These are phyloP conservation scores for Flaveria sonorensis DNA, from an alignment of 129 eudicot species.

Conservation along the genomic window DNA sequence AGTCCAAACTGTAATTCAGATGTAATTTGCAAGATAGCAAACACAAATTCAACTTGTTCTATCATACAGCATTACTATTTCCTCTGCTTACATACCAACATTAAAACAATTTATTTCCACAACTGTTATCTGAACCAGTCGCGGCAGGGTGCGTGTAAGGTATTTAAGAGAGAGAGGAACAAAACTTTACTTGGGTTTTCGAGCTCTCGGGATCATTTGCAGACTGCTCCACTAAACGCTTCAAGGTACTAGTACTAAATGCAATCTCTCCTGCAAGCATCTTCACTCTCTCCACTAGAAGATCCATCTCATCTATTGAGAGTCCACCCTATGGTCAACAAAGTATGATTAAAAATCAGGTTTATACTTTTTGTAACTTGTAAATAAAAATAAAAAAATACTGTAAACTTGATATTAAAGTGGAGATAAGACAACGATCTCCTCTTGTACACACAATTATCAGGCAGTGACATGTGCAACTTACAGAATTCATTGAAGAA, in stretches of 20 bases:
- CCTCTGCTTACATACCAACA: conserved; percentile 5
- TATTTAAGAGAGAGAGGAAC: neutral
- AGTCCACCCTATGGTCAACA: conserved; percentile 60
- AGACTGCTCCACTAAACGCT: conserved; percentile 91
- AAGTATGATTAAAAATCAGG: conserved; percentile 10
- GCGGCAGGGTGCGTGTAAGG: neutral
- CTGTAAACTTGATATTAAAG: neutral
- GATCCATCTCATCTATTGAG: conserved; percentile 85
- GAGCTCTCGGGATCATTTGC: conserved; percentile 86
- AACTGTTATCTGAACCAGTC: conserved; percentile 12
- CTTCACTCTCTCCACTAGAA: conserved; percentile 92
- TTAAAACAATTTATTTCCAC: conserved; percentile 3
- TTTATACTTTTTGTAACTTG: conserved; percentile 6
- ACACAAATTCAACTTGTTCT: neutral
- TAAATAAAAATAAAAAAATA: neutral
- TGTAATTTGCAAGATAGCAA: conserved; percentile 7
- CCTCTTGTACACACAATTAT: conserved; percentile 2
- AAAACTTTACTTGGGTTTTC: conserved; percentile 55
- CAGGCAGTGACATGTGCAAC: neutral
- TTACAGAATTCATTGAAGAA: neutral
- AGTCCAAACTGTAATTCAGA: too few relatives aligned
- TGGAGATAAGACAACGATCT: neutral
- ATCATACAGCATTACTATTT: neutral
- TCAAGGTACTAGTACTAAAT: conserved; percentile 83
- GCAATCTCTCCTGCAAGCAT: conserved; percentile 99